A percentile compares a stretch with the other conserved stretches of the same genome.
These are phyloP conservation scores for Fusarium pseudoanthophilum DNA, from an alignment of 2,329 filamentous ascomycete genomes.

Conservation along the genomic window DNA sequence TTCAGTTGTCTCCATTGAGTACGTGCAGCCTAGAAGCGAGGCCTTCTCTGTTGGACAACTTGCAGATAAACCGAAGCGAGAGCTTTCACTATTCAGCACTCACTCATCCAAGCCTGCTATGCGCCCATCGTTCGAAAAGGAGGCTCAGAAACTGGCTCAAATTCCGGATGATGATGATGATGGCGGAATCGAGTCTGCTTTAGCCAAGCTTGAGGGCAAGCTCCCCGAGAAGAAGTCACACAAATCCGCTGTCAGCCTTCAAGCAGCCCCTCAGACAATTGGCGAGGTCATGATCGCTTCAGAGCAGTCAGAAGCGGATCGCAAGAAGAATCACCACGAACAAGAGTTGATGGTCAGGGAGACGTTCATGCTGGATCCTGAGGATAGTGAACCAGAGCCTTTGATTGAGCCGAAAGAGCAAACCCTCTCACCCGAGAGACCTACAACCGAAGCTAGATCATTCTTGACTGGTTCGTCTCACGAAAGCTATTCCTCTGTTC, in stretches of 20 bases:
- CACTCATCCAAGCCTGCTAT: slow-evolving; percentile 71
- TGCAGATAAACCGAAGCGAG: slow-evolving; percentile 60
- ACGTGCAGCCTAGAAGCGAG: slow-evolving; percentile 49
- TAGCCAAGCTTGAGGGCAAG: slow-evolving; percentile 91
- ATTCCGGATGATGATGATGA: slow-evolving; percentile 86
- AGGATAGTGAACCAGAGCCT: slow-evolving; percentile 38
- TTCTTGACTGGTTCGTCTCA: slow-evolving; percentile 59
- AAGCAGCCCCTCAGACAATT: slow-evolving; percentile 16
- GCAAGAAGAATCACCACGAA: slow-evolving; percentile 61
- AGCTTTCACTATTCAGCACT: slow-evolving; percentile 68
- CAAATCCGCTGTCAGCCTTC: slow-evolving; percentile 52
- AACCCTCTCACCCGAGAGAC: slow-evolving; percentile 41
- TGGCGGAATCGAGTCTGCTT: slow-evolving; percentile 90
- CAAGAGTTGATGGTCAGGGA: slow-evolving; percentile 58
- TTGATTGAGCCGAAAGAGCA: slow-evolving; percentile 23
- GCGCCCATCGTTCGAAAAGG: slow-evolving; percentile 85
- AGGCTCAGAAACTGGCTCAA: slow-evolving; percentile 86
- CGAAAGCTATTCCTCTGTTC: slow-evolving; percentile 67
- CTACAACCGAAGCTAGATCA: slow-evolving; percentile 55
- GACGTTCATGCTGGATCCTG: slow-evolving; percentile 46
- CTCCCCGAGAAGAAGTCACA: slow-evolving; percentile 67
- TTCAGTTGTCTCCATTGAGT: slow-evolving; percentile 32
- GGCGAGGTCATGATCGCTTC: slow-evolving; percentile 39
- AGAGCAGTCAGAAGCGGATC: slow-evolving; percentile 42
- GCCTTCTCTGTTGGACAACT: slow-evolving; percentile 69